Evolutionary conservation across 805 yeast genomes (phyloP), one percentile per base, ranked within the genome.

Genomic region (Zygotorulaspora danielsina): DNA sequence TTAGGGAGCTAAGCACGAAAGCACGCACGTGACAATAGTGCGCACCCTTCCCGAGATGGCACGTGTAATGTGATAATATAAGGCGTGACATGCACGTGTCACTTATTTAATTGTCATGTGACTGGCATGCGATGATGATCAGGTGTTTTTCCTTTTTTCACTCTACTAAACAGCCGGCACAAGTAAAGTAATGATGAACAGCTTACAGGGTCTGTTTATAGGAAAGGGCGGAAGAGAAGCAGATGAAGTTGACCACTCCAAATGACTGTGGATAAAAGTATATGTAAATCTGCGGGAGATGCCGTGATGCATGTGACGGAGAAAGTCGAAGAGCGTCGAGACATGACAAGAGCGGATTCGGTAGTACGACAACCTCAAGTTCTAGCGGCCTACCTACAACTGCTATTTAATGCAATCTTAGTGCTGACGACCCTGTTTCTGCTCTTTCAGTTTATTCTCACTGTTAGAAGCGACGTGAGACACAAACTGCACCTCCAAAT

Each of bases 381-480:
- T n/a, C 17, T 53, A 10, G 48, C 49, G 1, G 47, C 47, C 20
- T 85, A 82, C 51, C 61, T 84, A 9, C 90, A 83, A 51, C 66
- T 85, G 2, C 38, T 73, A 1, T 71, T 81, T 60, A 83, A 85
- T 48, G 56, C 74, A 1, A 51, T 73, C 3, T 61, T 85, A 28
- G 66, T 78, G 16, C 56, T 73, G 0, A 57, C 75, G 3, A 51
- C 80, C n/a, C 47, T 78, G 1, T 80, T 72, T 54, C 63, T 79
- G 18, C 62, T 78, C 2, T 68, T 64, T 42, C 56, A 73, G 3
- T 75, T 81, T 49, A 64, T 79, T 6, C 54, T 65, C 4, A 78
- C 86, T 7, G 71, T 86, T 7, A 65, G 72, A 28, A 61, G 67
- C 48, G 98, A 90, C 59, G 85, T 90, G 11, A 76, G 79, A 44